phyloP scores from a whole-genome alignment of 2,329 filamentous ascomycete species.

The Phoma sp. region DNA sequence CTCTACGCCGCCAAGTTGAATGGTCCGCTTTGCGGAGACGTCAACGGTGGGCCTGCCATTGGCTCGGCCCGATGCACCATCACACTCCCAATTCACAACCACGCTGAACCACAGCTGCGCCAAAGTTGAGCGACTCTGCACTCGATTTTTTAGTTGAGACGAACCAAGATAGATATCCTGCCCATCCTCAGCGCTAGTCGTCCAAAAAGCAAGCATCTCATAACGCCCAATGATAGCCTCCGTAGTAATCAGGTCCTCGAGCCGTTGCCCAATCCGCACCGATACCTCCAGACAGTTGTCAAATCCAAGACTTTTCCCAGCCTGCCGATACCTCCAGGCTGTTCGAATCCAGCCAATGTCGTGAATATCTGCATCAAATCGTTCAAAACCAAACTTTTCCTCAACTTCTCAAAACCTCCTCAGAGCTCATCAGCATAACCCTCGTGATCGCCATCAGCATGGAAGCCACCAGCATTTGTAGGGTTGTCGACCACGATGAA shows the following conservation, averaged over 20 bases:
- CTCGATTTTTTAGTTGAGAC: neutral
- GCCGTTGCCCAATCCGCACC: neutral
- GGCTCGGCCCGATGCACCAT: constrained; percentile 9
- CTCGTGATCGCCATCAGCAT: constrained; percentile 43
- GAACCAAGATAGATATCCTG: neutral
- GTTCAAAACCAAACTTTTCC: neutral
- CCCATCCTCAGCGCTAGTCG: constrained; percentile 15
- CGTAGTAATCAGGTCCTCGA: constrained; percentile 17
- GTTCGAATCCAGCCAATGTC: too few species aligned
- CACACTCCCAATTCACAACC: constrained; percentile 1
- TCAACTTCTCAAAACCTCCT: neutral
- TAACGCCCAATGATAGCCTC: constrained; percentile 21
- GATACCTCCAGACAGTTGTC: neutral
- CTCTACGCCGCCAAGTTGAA: neutral
- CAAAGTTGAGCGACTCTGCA: neutral
- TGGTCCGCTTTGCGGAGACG: constrained; percentile 16
- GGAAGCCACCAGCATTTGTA: constrained; percentile 37
- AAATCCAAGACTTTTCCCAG: neutral
- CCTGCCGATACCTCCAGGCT: neutral
- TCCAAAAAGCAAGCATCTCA: constrained; percentile 18
- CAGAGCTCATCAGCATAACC: constrained; percentile 41
- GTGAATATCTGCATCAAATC: too few species aligned
- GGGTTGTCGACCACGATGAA: constrained; percentile 53
- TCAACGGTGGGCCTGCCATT: constrained; percentile 9
- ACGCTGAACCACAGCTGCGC: neutral